phyloP scores from a whole-genome alignment of 805 yeast species.

The Wickerhamomyces bisporus region DNA sequence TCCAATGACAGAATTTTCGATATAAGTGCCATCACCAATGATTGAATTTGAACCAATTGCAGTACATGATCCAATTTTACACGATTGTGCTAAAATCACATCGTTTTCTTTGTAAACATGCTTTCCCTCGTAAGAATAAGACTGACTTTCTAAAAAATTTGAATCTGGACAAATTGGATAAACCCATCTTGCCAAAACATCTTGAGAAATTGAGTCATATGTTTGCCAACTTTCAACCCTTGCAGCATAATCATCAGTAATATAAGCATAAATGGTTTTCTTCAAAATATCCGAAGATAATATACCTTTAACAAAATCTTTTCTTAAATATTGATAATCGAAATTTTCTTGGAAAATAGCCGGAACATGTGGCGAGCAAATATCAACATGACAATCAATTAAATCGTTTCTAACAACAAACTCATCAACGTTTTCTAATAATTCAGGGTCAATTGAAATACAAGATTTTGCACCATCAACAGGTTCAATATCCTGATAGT shows the following conservation, averaged over 20 bases:
- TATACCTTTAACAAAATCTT: constrained; percentile 88
- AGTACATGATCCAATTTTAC: constrained; percentile 74
- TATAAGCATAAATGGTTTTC: constrained; percentile 85
- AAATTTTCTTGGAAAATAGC: constrained; percentile 94
- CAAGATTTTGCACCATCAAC: constrained; percentile 38
- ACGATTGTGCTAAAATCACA: constrained; percentile 90
- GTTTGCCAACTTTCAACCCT: constrained; percentile 95
- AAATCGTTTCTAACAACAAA: constrained; percentile 84
- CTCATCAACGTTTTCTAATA: constrained; percentile 68
- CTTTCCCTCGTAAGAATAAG: constrained; percentile 74
- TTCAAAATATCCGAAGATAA: constrained; percentile 85
- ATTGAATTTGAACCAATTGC: constrained; percentile 74
- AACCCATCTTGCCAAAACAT: constrained; percentile 85
- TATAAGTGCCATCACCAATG: constrained; percentile 68
- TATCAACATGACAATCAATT: constrained; percentile 94
- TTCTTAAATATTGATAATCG: constrained; percentile 82
- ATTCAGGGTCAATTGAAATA: constrained; percentile 75
- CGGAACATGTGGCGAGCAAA: constrained; percentile 91
- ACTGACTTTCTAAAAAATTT: constrained; percentile 64
- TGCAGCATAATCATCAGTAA: constrained; percentile 77
- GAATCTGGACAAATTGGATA: constrained; percentile 90
- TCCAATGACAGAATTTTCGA: constrained; percentile 77
- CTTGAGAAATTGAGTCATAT: constrained; percentile 86
- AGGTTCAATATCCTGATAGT: constrained; percentile 73
- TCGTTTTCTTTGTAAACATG: constrained; percentile 87